Evolutionary conservation across 345 rosid species (phyloP).

Genomic region (Raphanus raphanistrum): DNA sequence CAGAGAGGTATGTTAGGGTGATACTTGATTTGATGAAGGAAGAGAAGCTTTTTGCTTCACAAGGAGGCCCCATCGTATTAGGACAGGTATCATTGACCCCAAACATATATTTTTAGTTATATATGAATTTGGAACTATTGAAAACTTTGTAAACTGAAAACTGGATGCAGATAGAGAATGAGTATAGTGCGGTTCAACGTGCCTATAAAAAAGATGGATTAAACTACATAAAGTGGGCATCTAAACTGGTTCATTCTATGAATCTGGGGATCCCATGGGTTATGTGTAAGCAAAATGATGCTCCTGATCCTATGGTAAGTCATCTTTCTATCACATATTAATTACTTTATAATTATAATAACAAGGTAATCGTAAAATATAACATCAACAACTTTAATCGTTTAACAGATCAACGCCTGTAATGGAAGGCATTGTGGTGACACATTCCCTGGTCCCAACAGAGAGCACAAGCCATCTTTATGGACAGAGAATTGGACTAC

Average conservation of each 20-base stretch:
- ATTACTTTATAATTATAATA: neutral
- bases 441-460: conserved; percentile 88
- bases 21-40: conserved; percentile 47
- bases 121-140: conserved; percentile 2
- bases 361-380: neutral
- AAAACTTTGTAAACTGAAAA: neutral
- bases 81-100: conserved; percentile 49
- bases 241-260: conserved; percentile 53
- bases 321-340: conserved; percentile 1
- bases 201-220: conserved; percentile 61
- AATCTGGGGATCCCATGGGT: conserved; percentile 85
- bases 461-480: conserved; percentile 66
- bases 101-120: neutral
- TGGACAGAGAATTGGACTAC: conserved; percentile 99
- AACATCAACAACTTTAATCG: neutral
- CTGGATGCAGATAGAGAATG: conserved; percentile 79
- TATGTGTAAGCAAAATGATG: conserved; percentile 90
- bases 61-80: conserved; percentile 62
- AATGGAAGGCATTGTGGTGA: conserved; percentile 98
- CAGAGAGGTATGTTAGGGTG: conserved; percentile 53
- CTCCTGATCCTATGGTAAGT: conserved; percentile 79
- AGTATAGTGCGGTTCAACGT: conserved; percentile 68
- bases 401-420: conserved; percentile 77
- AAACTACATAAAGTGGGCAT: conserved; percentile 74
- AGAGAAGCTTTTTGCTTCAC: conserved; percentile 55